These are phyloP conservation scores for Blastobotrys proliferans DNA, from an alignment of 1,139 yeast genomes.

Conservation along the genomic window DNA sequence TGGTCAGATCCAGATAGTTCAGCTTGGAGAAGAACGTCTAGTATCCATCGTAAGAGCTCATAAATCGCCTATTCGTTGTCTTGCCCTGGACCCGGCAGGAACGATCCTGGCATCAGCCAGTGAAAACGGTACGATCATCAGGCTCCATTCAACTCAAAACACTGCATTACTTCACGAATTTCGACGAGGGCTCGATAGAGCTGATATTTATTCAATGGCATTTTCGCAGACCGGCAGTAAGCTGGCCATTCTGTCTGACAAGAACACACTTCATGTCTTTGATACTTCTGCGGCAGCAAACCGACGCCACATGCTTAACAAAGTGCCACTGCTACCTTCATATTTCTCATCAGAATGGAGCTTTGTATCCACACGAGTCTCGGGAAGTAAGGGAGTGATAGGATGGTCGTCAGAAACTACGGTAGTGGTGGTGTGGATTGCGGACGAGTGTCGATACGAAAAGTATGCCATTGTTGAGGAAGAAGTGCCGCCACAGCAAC, in stretches of 20 bases:
- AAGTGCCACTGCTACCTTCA: slow-evolving; percentile 64
- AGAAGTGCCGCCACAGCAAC: slow-evolving; percentile 22
- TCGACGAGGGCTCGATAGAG: slow-evolving; percentile 83
- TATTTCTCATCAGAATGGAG: slow-evolving; percentile 90
- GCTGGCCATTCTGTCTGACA: slow-evolving; percentile 83
- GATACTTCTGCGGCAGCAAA: slow-evolving; percentile 39
- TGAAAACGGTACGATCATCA: slow-evolving; percentile 77
- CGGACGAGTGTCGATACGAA: slow-evolving; percentile 73
- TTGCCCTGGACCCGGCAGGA: slow-evolving; percentile 70
- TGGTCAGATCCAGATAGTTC: slow-evolving; percentile 81
- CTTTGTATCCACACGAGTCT: slow-evolving; percentile 70
- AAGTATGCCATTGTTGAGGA: slow-evolving; percentile 66
- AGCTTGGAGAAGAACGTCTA: slow-evolving; percentile 52
- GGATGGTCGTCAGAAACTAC: slow-evolving; percentile 78
- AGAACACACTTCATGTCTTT: slow-evolving; percentile 82
- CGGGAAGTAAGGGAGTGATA: slow-evolving; percentile 49
- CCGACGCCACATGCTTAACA: slow-evolving; percentile 64
- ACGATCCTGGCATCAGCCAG: slow-evolving; percentile 84
- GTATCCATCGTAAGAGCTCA: slow-evolving; percentile 82
- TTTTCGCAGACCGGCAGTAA: slow-evolving; percentile 73
- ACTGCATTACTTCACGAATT: slow-evolving; percentile 78
- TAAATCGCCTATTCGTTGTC: slow-evolving; percentile 60
- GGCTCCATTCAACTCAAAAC: slow-evolving; percentile 71
- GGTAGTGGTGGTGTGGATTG: slow-evolving; percentile 64
- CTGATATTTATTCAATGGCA: slow-evolving; percentile 74